Conservation (phyloP, 2,329 filamentous ascomycete species). For the Venturia asperata region DNA sequence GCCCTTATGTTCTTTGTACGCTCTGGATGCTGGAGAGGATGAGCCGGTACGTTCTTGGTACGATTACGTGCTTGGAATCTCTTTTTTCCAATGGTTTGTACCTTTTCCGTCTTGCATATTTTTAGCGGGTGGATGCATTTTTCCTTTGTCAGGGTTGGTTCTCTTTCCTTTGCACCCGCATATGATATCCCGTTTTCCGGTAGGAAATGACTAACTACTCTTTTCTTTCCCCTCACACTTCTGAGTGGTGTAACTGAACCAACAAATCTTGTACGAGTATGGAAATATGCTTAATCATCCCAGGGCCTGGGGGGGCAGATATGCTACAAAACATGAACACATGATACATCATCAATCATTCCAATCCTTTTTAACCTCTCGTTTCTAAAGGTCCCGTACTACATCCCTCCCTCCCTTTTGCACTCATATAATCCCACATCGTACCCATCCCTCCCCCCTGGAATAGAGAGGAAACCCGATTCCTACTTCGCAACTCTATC, state of each 20-base stretch:
- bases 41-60: not conserved
- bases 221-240: not conserved
- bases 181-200: constrained; percentile 1
- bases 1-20: not conserved
- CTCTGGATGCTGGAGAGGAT: not conserved
- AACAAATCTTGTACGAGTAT: too few relatives aligned
- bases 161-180: not conserved
- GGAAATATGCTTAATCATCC: too few relatives aligned
- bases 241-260: too few relatives aligned
- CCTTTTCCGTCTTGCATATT: not conserved
- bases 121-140: not conserved
- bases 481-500: not conserved
- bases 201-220: not conserved
- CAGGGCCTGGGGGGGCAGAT: too few relatives aligned
- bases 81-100: not conserved
- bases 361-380: too few relatives aligned
- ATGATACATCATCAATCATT: too few relatives aligned
- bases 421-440: too few relatives aligned
- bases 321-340: too few relatives aligned
- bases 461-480: too few relatives aligned
- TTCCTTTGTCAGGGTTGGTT: not conserved
- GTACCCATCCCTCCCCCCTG: too few relatives aligned
- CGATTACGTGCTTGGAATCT: not conserved
- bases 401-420: too few relatives aligned
- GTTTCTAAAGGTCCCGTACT: too few relatives aligned